Conservation (phyloP, 2,329 filamentous ascomycete species). For the Cryphonectria nitschkei region DNA sequence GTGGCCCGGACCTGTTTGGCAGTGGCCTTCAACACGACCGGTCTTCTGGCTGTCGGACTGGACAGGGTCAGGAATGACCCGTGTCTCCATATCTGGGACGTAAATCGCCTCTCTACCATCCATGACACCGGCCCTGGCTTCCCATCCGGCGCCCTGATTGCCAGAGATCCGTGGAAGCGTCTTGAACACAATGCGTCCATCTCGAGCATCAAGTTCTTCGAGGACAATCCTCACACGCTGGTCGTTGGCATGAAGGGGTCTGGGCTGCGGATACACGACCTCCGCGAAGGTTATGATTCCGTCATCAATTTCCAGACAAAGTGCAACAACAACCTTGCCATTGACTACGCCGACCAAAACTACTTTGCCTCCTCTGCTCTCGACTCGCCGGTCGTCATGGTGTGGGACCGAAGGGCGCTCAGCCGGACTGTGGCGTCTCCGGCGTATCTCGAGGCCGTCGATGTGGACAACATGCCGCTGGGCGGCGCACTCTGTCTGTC, state of each 20-base stretch:
- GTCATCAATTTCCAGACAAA: conserved; percentile 66
- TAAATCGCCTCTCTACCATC: conserved; percentile 62
- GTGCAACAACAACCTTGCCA: conserved; percentile 72
- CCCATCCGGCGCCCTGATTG: conserved; percentile 49
- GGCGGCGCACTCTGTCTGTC: conserved; percentile 63
- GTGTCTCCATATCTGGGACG: conserved; percentile 82
- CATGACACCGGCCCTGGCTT: conserved; percentile 52
- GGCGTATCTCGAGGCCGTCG: conserved; percentile 60
- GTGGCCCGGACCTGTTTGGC: conserved; percentile 79
- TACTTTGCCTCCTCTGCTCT: conserved; percentile 82
- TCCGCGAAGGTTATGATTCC: conserved; percentile 54
- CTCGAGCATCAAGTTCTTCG: conserved; percentile 81
- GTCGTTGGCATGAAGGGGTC: conserved; percentile 77
- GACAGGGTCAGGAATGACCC: conserved; percentile 82
- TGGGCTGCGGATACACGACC: conserved; percentile 76
- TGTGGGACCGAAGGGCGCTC: conserved; percentile 76
- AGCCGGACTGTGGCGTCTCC: conserved; percentile 56
- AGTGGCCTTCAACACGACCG: conserved; percentile 75
- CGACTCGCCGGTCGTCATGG: conserved; percentile 72
- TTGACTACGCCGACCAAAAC: conserved; percentile 79
- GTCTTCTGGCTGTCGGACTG: conserved; percentile 75
- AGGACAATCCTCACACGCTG: conserved; percentile 74
- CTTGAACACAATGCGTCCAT: conserved; percentile 73
- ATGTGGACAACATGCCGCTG: conserved; percentile 65
- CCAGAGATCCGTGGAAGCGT: conserved; percentile 61